phyloP scores from a whole-genome alignment of 139 green algal species.

The Chara braunii region DNA sequence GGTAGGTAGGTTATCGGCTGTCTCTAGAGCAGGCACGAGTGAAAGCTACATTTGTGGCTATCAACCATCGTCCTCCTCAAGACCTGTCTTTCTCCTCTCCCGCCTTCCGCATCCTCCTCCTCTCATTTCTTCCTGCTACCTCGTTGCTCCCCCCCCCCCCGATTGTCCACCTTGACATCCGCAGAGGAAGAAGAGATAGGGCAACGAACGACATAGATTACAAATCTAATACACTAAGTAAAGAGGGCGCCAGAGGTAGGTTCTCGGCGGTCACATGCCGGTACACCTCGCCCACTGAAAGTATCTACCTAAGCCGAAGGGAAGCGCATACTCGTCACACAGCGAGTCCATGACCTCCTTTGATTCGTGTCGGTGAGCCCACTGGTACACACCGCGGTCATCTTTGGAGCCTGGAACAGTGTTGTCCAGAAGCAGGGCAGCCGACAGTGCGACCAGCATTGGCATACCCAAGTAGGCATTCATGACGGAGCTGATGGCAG shows the following conservation, averaged over 20 bases:
- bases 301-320: slow-evolving; percentile 13
- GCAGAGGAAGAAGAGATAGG: background rate
- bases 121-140: slow-evolving; percentile 10
- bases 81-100: slow-evolving; percentile 8
- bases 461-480: slow-evolving; percentile 4
- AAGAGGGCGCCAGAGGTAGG: slow-evolving; percentile 5
- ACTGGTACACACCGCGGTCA: slow-evolving; percentile 24
- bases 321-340: slow-evolving; percentile 3
- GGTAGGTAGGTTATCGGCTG: slow-evolving; percentile 5
- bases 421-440: slow-evolving; percentile 19
- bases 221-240: background rate
- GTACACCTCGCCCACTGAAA: slow-evolving; percentile 4
- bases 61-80: slow-evolving; percentile 10
- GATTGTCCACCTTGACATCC: background rate
- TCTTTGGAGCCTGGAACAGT: slow-evolving; percentile 7
- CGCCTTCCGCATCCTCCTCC: background rate
- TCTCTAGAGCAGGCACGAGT: too few species aligned
- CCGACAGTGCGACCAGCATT: slow-evolving; percentile 16
- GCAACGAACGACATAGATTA: background rate
- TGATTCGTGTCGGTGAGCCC: slow-evolving; percentile 10
- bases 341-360: background rate
- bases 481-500: too few species aligned
- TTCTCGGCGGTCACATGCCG: background rate
- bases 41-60: too few species aligned
- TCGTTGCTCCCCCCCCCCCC: slow-evolving; percentile 10